These are phyloP conservation scores for Dictyophora rubrovolvata DNA, from an alignment of 768 basidiomycete species.

Conservation along the genomic window DNA sequence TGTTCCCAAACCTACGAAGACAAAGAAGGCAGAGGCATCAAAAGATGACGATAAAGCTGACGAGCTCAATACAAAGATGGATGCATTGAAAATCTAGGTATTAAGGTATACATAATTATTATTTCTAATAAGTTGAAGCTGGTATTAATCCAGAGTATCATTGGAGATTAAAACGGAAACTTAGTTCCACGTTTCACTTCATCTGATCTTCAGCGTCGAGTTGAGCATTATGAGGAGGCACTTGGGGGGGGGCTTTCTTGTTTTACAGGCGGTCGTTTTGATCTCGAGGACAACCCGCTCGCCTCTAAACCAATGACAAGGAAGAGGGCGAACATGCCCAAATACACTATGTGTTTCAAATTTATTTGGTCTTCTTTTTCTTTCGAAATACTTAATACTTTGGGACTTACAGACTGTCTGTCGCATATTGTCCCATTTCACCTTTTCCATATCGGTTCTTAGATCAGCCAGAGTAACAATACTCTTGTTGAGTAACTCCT, in stretches of 20 bases:
- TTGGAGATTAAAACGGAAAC: neutral
- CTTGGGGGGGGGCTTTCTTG: neutral
- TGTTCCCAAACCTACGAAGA: constrained; percentile 32
- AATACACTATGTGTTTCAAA: neutral
- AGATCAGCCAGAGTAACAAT: constrained; percentile 68
- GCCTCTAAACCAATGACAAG: constrained; percentile 6
- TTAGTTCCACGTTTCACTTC: neutral
- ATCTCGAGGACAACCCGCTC: neutral
- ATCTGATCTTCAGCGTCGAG: neutral
- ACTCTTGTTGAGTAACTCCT: constrained; percentile 71
- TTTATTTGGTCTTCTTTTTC: neutral
- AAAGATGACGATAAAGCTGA: constrained; percentile 16
- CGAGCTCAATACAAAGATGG: constrained; percentile 15
- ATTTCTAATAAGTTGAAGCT: no score
- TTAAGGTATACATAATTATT: neutral
- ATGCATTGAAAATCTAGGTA: neutral
- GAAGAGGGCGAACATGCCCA: constrained; percentile 7
- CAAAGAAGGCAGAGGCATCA: constrained; percentile 17
- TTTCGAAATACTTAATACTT: neutral
- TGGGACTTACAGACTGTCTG: constrained; percentile 60
- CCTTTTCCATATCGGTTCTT: constrained; percentile 72
- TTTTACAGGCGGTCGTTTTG: constrained; percentile 7
- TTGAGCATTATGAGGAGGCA: neutral
- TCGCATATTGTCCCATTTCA: constrained; percentile 84
- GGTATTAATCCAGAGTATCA: no score